Conservation (phyloP, 768 basidiomycete species). For the Sutorius australiensis region DNA sequence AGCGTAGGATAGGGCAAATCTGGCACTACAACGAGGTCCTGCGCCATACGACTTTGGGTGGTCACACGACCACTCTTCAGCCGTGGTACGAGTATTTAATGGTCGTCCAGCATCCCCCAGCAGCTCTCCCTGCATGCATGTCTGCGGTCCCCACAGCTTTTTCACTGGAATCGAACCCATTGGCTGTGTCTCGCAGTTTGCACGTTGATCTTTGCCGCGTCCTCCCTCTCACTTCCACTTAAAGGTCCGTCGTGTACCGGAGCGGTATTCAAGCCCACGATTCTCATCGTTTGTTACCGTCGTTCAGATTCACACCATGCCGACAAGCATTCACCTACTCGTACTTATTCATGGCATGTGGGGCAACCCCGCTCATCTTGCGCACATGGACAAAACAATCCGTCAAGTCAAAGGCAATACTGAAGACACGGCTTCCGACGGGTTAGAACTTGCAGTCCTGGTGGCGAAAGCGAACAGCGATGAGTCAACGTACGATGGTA, state of each 20-base stretch:
- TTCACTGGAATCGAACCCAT: background rate
- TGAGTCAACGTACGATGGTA: conserved; percentile 73
- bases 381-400: conserved; percentile 52
- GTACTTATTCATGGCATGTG: conserved; percentile 68
- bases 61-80: background rate
- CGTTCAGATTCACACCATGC: conserved; percentile 6
- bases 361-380: conserved; percentile 69
- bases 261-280: background rate
- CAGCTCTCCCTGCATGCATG: background rate
- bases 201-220: conserved; percentile 6
- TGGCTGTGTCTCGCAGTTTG: background rate
- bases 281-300: background rate
- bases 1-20: background rate
- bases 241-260: conserved; percentile 2
- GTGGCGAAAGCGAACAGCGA: conserved; percentile 62
- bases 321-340: conserved; percentile 38
- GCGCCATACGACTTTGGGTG: background rate
- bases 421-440: conserved; percentile 27
- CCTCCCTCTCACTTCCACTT: background rate
- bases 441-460: conserved; percentile 55
- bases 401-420: conserved; percentile 37
- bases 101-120: background rate
- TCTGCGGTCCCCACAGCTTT: conserved; percentile 1
- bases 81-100: background rate
- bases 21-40: background rate